Evolutionary conservation across 2,329 filamentous ascomycete species (phyloP).

Genomic region (Epichloe sylvatica): DNA sequence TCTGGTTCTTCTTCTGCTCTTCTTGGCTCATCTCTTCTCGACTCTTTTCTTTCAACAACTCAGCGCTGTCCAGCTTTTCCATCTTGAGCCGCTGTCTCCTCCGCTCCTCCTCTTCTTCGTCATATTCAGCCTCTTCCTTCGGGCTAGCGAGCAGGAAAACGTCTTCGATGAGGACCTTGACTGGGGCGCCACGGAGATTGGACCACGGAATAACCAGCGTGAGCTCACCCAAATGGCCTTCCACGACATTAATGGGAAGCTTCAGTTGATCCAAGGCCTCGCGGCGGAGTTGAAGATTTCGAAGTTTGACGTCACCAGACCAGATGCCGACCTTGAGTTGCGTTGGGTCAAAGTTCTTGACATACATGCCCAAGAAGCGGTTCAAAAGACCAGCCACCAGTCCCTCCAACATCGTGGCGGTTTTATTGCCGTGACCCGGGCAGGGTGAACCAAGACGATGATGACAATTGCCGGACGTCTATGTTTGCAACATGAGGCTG

Average conservation of each 20-base stretch:
- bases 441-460: slow-evolving; percentile 29
- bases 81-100: slow-evolving; percentile 89
- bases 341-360: slow-evolving; percentile 96
- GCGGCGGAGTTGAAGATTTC: slow-evolving; percentile 78
- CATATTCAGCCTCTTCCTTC: slow-evolving; percentile 86
- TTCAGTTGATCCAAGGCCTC: slow-evolving; percentile 96
- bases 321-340: slow-evolving; percentile 98
- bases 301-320: slow-evolving; percentile 94
- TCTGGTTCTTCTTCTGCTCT: slow-evolving; percentile 95
- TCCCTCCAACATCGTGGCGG: slow-evolving; percentile 79
- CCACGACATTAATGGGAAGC: slow-evolving; percentile 89
- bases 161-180: slow-evolving; percentile 92
- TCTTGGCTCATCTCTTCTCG: slow-evolving; percentile 88
- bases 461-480: slow-evolving; percentile 4
- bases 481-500: slow-evolving; percentile 10
- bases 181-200: slow-evolving; percentile 83
- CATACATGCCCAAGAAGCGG: slow-evolving; percentile 98
- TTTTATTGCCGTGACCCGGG: slow-evolving; percentile 56
- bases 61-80: slow-evolving; percentile 94
- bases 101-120: slow-evolving; percentile 81
- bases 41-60: slow-evolving; percentile 81
- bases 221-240: slow-evolving; percentile 84
- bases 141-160: slow-evolving; percentile 90
- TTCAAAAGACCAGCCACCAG: slow-evolving; percentile 95
- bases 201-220: slow-evolving; percentile 95